Evolutionary conservation across 208 protist species (phyloP).

Genomic region (Trichomonas gallinae): DNA sequence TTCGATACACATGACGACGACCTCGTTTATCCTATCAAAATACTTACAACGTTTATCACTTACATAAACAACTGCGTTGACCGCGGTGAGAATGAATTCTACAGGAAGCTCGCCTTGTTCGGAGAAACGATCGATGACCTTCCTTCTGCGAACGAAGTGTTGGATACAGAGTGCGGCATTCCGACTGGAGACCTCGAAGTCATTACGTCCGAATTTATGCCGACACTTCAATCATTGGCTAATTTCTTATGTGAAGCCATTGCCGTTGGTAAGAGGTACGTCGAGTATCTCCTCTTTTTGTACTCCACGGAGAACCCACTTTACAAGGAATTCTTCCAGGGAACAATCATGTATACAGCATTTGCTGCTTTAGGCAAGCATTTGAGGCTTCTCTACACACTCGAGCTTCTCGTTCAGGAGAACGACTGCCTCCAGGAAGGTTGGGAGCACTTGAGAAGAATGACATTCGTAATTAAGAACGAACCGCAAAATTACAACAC

Average conservation of each 20-base stretch:
- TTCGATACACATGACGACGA: slow-evolving; percentile 13
- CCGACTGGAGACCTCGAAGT: neutral
- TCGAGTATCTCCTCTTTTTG: neutral
- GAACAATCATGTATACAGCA: neutral
- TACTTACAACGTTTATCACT: neutral
- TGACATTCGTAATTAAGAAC: neutral
- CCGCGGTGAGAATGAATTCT: neutral
- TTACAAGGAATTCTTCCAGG: neutral
- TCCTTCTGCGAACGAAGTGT: neutral
- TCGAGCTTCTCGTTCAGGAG: neutral
- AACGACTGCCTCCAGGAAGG: neutral
- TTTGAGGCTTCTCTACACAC: neutral
- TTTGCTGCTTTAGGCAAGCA: neutral
- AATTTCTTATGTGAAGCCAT: neutral
- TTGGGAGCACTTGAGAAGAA: neutral
- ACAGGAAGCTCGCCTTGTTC: neutral
- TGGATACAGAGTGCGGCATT: neutral
- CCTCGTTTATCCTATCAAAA: neutral
- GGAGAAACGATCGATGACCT: neutral
- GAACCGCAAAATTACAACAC: neutral
- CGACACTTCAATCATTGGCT: neutral
- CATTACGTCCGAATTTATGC: neutral
- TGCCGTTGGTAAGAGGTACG: neutral
- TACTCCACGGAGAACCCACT: neutral
- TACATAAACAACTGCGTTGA: neutral